Evolutionary conservation across 768 basidiomycete genomes (phyloP), one percentile per base, ranked within the genome.

Genomic region (Lactarius quietus): DNA sequence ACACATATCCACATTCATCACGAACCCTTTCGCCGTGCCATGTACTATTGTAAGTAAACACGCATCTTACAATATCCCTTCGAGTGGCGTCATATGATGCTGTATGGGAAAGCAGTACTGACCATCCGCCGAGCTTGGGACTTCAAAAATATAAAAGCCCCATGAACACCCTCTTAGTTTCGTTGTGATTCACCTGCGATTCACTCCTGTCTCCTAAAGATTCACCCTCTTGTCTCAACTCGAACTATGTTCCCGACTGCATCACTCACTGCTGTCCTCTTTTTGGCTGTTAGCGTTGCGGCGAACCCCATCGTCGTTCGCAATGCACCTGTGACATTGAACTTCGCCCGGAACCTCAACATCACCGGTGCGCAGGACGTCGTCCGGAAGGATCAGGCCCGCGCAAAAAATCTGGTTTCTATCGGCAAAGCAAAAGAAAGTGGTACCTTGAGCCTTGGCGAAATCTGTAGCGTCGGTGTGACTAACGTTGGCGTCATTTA

Each of bases 301-400:
- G 43, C 43, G 43, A 45, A 45, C 43, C 43, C 43, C 1, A 45
- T 45, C n/a, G n/a, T 71, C 57, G 57, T 70, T 51, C 70, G 67
- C 57, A 48, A 48, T 0, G 4, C 45, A 26, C n/a, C 23, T 5
- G 23, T 48, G 12, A 9, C 45, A 14, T 48, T 48, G 45, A 1
- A n/a, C 23, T 48, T 48, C 45, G 45, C 45, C 12, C 20, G 82
- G 82, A 68, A 70, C 80, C n/a, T 48, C 72, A 86, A 87, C 75
- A 68, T 79, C 66, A 84, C 78, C 14, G 82, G 83, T 68, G 70
- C 80, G 18, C 75, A 76, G 67, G 83, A 82, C 62, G 74, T 89
- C 56, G 63, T 86, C 26, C 72, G 78, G 54, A 78, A 78, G 64
- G 86, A 87, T 71, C 78, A 82, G 65, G 76, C 78, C 31, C 80